Percentiles rank a stretch among this genome's conserved stretches.
phyloP scores from a whole-genome alignment of 345 rosid genomes.

The Rhodamnia argentea region DNA sequence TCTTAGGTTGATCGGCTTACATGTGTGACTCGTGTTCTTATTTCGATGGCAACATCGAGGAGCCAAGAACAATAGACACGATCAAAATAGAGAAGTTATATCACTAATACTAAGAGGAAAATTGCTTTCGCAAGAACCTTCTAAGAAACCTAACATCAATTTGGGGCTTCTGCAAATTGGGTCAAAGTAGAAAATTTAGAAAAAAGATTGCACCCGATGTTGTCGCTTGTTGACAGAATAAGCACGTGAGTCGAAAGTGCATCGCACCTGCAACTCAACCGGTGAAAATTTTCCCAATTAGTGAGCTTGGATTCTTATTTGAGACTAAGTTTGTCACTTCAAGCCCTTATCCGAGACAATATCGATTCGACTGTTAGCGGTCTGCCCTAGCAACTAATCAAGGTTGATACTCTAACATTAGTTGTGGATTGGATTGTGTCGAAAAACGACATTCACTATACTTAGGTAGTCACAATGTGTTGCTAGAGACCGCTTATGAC shows the following conservation, averaged over 20 bases:
- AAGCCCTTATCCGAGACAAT: neutral
- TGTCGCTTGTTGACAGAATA: neutral
- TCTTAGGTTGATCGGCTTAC: neutral
- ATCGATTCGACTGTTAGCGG: too few species aligned
- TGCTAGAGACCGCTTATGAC: too few species aligned
- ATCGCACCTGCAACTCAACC: neutral
- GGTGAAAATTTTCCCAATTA: neutral
- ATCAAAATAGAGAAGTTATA: neutral
- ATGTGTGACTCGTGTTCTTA: neutral
- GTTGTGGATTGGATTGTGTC: too few species aligned
- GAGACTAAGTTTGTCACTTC: neutral
- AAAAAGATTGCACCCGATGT: neutral
- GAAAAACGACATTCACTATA: too few species aligned
- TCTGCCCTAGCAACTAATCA: too few species aligned
- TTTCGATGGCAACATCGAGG: neutral
- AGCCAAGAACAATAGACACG: neutral
- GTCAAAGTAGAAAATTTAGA: neutral
- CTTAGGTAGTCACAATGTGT: too few species aligned
- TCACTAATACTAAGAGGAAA: neutral
- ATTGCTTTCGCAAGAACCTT: neutral
- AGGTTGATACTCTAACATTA: too few species aligned
- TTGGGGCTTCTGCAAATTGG: neutral
- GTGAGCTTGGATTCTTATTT: neutral
- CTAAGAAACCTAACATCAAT: neutral
- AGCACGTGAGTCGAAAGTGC: neutral